phyloP scores from a whole-genome alignment of 2,329 filamentous ascomycete species.

The Trichophyton verrucosum region DNA sequence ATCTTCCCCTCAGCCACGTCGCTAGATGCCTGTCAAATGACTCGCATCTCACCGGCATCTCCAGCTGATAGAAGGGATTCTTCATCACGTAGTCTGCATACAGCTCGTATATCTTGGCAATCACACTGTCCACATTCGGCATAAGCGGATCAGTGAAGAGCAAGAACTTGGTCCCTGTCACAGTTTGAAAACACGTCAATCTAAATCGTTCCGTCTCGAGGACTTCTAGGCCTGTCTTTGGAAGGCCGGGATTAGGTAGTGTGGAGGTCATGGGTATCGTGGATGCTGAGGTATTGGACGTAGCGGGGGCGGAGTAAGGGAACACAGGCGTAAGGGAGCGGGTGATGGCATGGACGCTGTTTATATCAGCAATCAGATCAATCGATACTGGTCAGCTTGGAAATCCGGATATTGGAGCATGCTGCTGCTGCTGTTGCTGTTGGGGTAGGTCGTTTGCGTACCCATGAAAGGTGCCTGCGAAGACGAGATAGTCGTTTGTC shows the following conservation, averaged over 20 bases:
- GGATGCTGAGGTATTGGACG: slow-evolving; percentile 17
- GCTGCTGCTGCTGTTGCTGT: not conserved
- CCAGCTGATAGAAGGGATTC: slow-evolving; percentile 94
- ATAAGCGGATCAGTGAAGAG: slow-evolving; percentile 87
- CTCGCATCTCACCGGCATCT: slow-evolving; percentile 94
- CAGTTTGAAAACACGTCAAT: slow-evolving; percentile 87
- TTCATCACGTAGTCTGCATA: slow-evolving; percentile 99
- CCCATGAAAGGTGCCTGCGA: slow-evolving; percentile 96
- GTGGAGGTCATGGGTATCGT: slow-evolving; percentile 20
- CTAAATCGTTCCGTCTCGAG: slow-evolving; percentile 91
- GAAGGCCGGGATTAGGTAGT: slow-evolving; percentile 22
- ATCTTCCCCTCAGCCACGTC: slow-evolving; percentile 59
- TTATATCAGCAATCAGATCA: not conserved
- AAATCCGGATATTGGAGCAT: not conserved
- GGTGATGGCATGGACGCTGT: slow-evolving; percentile 53
- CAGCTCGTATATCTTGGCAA: slow-evolving; percentile 79
- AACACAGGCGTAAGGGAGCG: slow-evolving; percentile 37
- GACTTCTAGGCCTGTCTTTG: slow-evolving; percentile 64
- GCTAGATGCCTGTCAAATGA: slow-evolving; percentile 80
- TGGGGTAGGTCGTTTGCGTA: slow-evolving; percentile 28
- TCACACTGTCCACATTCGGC: slow-evolving; percentile 68
- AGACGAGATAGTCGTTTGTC: slow-evolving; percentile 91
- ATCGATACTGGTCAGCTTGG: not conserved
- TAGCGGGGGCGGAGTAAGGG: slow-evolving; percentile 24
- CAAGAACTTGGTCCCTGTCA: slow-evolving; percentile 90